Percentiles rank a stretch among this genome's conserved stretches.
Conservation (phyloP, 768 basidiomycete genomes). For the Boletales sp. region DNA sequence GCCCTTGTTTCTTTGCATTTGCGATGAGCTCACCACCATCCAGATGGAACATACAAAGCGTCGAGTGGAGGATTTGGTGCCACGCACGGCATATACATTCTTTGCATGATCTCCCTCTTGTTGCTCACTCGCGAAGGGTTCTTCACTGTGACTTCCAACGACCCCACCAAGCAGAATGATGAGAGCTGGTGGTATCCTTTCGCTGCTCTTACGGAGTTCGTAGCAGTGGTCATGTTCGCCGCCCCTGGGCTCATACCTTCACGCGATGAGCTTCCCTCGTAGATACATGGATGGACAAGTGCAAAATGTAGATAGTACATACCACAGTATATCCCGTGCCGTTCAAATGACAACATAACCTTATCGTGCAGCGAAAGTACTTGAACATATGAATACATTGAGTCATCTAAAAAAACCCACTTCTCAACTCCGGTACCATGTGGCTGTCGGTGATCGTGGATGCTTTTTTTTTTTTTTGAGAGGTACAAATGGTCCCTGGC, state of each 20-base stretch:
- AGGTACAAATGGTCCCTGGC: too few species aligned
- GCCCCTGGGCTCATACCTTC: slow-evolving; percentile 33
- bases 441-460: too few species aligned
- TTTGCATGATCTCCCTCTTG: slow-evolving; percentile 22
- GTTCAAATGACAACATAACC: too few species aligned
- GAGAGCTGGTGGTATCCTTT: slow-evolving; percentile 33
- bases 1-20: neutral
- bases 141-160: slow-evolving; percentile 23
- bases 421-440: too few species aligned
- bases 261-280: slow-evolving; percentile 24
- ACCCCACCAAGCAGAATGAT: slow-evolving; percentile 20
- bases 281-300: neutral
- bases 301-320: too few species aligned
- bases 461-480: too few species aligned
- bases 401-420: too few species aligned
- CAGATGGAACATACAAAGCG: slow-evolving; percentile 22
- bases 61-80: slow-evolving; percentile 15
- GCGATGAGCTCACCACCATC: slow-evolving; percentile 1
- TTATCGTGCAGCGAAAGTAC: too few species aligned
- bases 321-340: too few species aligned
- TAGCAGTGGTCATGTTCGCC: slow-evolving; percentile 29
- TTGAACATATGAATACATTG: too few species aligned
- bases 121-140: slow-evolving; percentile 30
- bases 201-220: slow-evolving; percentile 29
- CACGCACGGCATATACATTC: slow-evolving; percentile 22